These are phyloP conservation scores for Epichloe sp. DNA, from an alignment of 2,329 filamentous ascomycete genomes.

Conservation along the genomic window DNA sequence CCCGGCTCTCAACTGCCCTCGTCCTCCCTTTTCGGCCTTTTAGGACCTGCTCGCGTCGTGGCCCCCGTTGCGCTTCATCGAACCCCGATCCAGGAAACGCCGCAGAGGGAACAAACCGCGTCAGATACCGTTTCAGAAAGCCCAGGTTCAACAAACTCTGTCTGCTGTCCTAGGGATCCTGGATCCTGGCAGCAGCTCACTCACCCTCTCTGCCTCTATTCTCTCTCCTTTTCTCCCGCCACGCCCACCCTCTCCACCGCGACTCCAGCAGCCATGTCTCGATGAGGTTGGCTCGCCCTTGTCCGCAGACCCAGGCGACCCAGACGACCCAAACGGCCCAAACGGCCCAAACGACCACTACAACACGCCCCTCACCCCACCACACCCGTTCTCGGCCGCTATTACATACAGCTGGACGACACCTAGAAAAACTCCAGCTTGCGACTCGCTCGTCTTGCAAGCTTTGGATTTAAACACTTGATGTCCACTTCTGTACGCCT, in stretches of 20 bases:
- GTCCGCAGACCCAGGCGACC: slow-evolving; percentile 19
- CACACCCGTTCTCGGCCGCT: slow-evolving; percentile 17
- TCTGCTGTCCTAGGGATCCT: background rate
- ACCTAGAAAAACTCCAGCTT: slow-evolving; percentile 24
- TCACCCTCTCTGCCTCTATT: background rate
- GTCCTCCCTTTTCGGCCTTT: slow-evolving; percentile 1
- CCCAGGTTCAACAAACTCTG: slow-evolving; percentile 2
- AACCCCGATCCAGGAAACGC: slow-evolving; percentile 7
- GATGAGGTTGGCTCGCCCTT: slow-evolving; percentile 31
- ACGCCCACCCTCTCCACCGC: slow-evolving; percentile 5
- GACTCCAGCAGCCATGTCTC: slow-evolving; percentile 24
- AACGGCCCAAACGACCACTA: background rate
- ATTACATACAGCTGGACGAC: slow-evolving; percentile 30
- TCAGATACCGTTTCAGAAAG: slow-evolving; percentile 8
- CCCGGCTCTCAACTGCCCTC: slow-evolving; percentile 4
- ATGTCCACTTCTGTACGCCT: slow-evolving; percentile 13
- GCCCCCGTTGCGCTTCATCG: slow-evolving; percentile 2
- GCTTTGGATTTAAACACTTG: background rate
- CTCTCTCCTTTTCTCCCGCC: background rate
- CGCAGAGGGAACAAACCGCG: slow-evolving; percentile 6
- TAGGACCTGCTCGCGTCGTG: slow-evolving; percentile 6
- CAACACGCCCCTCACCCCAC: slow-evolving; percentile 22
- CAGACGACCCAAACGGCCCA: background rate
- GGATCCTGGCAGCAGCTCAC: slow-evolving; percentile 1
- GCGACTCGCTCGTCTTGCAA: background rate